Evolutionary conservation across 2,329 filamentous ascomycete species (phyloP), one percentile per base, ranked within the genome.

Genomic region (Epichloe gansuensis): DNA sequence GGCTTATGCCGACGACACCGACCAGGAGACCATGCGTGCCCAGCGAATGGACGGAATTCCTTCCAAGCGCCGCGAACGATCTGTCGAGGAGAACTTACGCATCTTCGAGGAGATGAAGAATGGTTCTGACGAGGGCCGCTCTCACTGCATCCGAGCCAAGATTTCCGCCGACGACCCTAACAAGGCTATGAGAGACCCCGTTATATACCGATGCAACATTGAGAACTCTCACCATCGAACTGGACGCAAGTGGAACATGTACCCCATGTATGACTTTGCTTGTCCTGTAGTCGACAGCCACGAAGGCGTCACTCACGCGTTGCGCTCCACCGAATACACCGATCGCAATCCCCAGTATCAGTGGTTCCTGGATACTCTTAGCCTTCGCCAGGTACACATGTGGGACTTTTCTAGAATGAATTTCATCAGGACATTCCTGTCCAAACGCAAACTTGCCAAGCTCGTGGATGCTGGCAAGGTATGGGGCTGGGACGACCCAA

Each of bases 81-180:
- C 80, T 23, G 74, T 88, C 43, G 90, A 95, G 69, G 88, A 96
- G 70, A 95, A 84, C 62, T 72, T 98, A 61, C 81, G 82, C 51
- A 86, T 85, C 60, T 94, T 96, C 60, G 86, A 91, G 63, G 87
- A 93, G 75, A 98, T 98, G 93, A 95, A 91, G 75, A 78, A 80
- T 53, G 91, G 86, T 45, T 85, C 82, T 3, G 80, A 85, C 48
- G 83, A 91, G 67, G 93, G 93, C 54, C 71, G 82, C 48, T 82
- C 78, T 64, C 91, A 91, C 82, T 96, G 89, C 72, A 94, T 98
- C 59, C 86, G 93, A 55, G 93, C 93, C 54, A 96, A 94, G 76
- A 88, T 97, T 61, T 91, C 88, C 1, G 81, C 87, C 60, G 88
- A 95, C 68, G 86, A 93, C 71, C 86, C 86, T 58, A 97, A 98